Evolutionary conservation across 2,329 filamentous ascomycete genomes (phyloP).

Genomic region (Metarhizium humberi): DNA sequence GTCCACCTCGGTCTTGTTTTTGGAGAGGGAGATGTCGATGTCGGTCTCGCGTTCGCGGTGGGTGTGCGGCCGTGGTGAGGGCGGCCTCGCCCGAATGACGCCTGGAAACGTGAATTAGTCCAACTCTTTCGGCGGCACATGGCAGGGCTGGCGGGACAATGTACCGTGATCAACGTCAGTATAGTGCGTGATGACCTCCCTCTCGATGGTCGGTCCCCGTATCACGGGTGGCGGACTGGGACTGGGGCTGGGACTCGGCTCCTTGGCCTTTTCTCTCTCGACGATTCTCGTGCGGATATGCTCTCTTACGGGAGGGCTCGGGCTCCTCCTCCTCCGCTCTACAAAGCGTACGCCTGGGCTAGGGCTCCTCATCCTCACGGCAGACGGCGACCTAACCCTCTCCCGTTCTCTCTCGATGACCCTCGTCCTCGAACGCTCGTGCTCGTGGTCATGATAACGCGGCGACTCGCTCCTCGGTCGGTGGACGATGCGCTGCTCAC

Average conservation of each 20-base stretch:
- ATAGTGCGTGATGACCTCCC: constrained; percentile 85
- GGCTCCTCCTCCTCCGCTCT: constrained; percentile 26
- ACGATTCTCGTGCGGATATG: constrained; percentile 41
- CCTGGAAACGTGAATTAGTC: constrained; percentile 23
- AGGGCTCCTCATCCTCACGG: constrained; percentile 14
- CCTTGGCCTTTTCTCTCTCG: constrained; percentile 32
- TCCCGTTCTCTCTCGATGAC: constrained; percentile 32
- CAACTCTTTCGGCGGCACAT: too few relatives aligned
- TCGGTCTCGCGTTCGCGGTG: constrained; percentile 36
- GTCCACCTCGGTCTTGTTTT: constrained; percentile 48
- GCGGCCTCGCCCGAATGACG: constrained; percentile 32
- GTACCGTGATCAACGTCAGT: constrained; percentile 78
- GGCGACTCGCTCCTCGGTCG: constrained; percentile 34
- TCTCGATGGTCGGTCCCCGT: constrained; percentile 69
- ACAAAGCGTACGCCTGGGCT: constrained; percentile 26
- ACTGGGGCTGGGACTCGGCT: constrained; percentile 38
- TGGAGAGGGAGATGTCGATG: constrained; percentile 50
- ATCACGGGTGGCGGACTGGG: constrained; percentile 57
- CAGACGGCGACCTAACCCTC: constrained; percentile 28
- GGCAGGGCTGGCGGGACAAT: constrained; percentile 1
- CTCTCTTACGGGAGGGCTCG: constrained; percentile 32
- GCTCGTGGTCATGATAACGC: constrained; percentile 19
- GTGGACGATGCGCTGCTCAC: constrained; percentile 33
- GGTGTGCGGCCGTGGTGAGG: constrained; percentile 30
- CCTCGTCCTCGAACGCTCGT: constrained; percentile 25